Conservation (phyloP, 345 rosid species). For the Pugionium cornutum region DNA sequence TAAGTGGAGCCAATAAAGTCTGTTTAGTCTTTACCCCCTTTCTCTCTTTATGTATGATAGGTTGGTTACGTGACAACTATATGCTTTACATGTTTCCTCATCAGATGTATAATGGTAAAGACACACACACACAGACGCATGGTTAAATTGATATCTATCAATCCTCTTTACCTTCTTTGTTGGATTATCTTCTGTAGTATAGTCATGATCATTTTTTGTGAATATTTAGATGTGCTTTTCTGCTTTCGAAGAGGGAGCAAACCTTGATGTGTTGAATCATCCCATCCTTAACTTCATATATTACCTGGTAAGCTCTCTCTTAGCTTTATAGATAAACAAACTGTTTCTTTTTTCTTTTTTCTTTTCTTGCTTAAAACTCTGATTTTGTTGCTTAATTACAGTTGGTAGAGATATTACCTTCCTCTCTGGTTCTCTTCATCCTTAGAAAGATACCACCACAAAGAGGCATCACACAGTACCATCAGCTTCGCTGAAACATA, state of each 20-base stretch:
- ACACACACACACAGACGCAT: conserved; percentile 23
- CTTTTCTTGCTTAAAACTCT: not conserved
- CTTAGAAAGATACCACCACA: conserved; percentile 92
- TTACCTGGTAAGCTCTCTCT: conserved; percentile 63
- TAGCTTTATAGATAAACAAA: not conserved
- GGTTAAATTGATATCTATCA: not conserved
- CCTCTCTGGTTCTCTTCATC: conserved; percentile 79
- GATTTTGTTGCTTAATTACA: conserved; percentile 38
- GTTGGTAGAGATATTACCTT: conserved; percentile 92
- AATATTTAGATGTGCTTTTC: conserved; percentile 66
- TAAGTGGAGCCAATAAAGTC: not conserved
- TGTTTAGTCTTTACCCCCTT: not conserved
- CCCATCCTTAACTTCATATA: conserved; percentile 80
- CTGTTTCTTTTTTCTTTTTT: too few species aligned
- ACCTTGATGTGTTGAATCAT: conserved; percentile 82
- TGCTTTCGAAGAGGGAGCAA: conserved; percentile 78
- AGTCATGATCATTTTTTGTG: not conserved
- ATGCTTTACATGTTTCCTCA: conserved; percentile 85
- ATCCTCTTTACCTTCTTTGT: conserved; percentile 6
- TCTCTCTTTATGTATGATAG: conserved; percentile 49
- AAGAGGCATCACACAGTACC: conserved; percentile 79
- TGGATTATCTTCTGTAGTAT: not conserved
- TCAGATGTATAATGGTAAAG: conserved; percentile 85
- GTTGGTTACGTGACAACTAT: conserved; percentile 95
- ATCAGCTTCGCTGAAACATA: conserved; percentile 61